Evolutionary conservation across 2,329 filamentous ascomycete species (phyloP), one percentile per base, ranked within the genome.

Genomic region (Fusarium sp.): DNA sequence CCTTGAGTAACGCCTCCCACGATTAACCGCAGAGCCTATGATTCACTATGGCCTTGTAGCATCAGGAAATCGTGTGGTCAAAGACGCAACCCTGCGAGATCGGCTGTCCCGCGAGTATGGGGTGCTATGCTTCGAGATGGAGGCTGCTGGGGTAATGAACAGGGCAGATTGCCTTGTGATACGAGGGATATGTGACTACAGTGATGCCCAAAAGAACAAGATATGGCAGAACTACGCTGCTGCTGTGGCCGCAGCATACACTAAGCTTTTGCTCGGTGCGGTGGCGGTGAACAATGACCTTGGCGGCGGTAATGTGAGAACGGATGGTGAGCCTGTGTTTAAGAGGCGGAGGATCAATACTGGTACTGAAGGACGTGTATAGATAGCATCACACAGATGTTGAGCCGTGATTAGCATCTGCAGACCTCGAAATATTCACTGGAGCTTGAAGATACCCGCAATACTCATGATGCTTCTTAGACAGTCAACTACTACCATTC

Each of bases 391-490:
- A 6, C 6, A 11, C 18, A 15, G 18, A 38, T 13, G 3, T 22
- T 39, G 35, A 10, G 33, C 18, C 3, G 6, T n/a, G 10, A 39
- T 4, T 4, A 7, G 24, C 5, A 18, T 18, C 10, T 28, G 7
- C 1, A n/a, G 14, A 22, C 8, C 14, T 10, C 7, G 5, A 28
- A 2, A 39, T 14, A n/a, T 7, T 28, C 18, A 54, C 51, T 18
- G 24, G n/a, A 9, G 5, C 20, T 2, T 7, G 5, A 9, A 7
- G 5, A 5, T 12, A 6, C 20, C 2, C 3, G 2, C 13, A 17
- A 5, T 3, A 4, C n/a, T 22, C 13, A 17, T 6, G 0, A 17
- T 13, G 9, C 7, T 3, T 10, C 33, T 0, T 11, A 17, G 13
- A 2, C 17, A 35, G 31, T 8, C 4, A 12, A 18, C 7, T 14